phyloP scores from a whole-genome alignment of 371 early-diverging fungal genomes.

The Lichtheimia corymbifera region DNA sequence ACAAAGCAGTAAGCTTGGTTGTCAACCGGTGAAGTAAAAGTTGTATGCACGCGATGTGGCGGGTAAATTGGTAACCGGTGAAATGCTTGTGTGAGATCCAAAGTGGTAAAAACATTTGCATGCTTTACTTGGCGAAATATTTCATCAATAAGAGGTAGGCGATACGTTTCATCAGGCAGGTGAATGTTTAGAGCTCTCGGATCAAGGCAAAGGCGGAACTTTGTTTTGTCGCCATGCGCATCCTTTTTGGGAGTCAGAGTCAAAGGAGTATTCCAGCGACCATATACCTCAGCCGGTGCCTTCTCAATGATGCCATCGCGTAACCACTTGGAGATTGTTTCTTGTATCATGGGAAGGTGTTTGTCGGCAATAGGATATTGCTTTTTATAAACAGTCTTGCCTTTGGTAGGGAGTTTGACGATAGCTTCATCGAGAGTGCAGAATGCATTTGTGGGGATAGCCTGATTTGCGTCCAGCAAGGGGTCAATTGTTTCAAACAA shows the following conservation, averaged over 20 bases:
- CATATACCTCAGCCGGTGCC: slow-evolving; percentile 1
- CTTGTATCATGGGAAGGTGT: neutral
- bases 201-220: slow-evolving; percentile 10
- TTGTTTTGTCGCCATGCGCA: neutral
- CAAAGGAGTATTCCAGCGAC: slow-evolving; percentile 19
- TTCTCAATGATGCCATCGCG: slow-evolving; percentile 6
- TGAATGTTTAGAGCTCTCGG: neutral
- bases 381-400: neutral
- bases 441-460: slow-evolving; percentile 11
- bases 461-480: slow-evolving; percentile 6
- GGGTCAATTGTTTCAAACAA: neutral
- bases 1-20: neutral
- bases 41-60: neutral
- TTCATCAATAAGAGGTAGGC: neutral
- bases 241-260: slow-evolving; percentile 12
- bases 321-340: neutral
- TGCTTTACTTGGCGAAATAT: neutral
- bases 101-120: neutral
- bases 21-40: neutral
- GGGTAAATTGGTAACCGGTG: neutral
- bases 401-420: slow-evolving; percentile 3
- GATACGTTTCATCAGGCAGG: neutral
- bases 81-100: slow-evolving; percentile 5
- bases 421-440: slow-evolving; percentile 19
- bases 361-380: neutral